Conservation (phyloP, 1,284 basidiomycete genomes). For the Tylopilus sp. region DNA sequence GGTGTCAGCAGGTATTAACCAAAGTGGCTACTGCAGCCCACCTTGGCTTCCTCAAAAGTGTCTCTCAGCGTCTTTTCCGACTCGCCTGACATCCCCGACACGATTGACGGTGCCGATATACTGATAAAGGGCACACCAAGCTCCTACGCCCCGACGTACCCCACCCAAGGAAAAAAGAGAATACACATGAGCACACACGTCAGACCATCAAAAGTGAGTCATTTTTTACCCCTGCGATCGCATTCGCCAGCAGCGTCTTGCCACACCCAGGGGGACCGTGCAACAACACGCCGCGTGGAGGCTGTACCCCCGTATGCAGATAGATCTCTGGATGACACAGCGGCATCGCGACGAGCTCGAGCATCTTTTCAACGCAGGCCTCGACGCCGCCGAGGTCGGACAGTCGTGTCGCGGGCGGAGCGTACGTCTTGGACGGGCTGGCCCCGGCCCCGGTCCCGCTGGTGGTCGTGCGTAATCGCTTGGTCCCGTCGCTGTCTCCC, state of each 20-base stretch:
- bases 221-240: slow-evolving; percentile 76
- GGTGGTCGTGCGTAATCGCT: slow-evolving; percentile 39
- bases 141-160: slow-evolving; percentile 49
- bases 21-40: neutral
- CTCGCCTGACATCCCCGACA: slow-evolving; percentile 97
- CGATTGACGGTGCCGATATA: slow-evolving; percentile 90
- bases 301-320: slow-evolving; percentile 85
- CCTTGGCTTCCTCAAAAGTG: slow-evolving; percentile 94
- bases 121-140: slow-evolving; percentile 88
- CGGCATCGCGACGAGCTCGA: slow-evolving; percentile 94
- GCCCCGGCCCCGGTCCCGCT: neutral
- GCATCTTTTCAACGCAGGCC: slow-evolving; percentile 82
- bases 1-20: slow-evolving; percentile 1
- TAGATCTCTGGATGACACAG: slow-evolving; percentile 95
- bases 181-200: slow-evolving; percentile 8
- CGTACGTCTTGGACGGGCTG: slow-evolving; percentile 46
- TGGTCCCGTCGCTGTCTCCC: slow-evolving; percentile 47
- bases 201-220: slow-evolving; percentile 28
- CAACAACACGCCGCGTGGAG: slow-evolving; percentile 89
- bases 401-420: slow-evolving; percentile 67
- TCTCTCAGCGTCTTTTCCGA: slow-evolving; percentile 94
- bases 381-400: slow-evolving; percentile 88
- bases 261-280: slow-evolving; percentile 97
- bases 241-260: slow-evolving; percentile 88
- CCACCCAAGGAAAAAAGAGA: too few species aligned